A percentile compares a stretch with the other conserved stretches of the same genome.
phyloP scores from a whole-genome alignment of 73 alveolate species.

The Tetrahymena thermophila region DNA sequence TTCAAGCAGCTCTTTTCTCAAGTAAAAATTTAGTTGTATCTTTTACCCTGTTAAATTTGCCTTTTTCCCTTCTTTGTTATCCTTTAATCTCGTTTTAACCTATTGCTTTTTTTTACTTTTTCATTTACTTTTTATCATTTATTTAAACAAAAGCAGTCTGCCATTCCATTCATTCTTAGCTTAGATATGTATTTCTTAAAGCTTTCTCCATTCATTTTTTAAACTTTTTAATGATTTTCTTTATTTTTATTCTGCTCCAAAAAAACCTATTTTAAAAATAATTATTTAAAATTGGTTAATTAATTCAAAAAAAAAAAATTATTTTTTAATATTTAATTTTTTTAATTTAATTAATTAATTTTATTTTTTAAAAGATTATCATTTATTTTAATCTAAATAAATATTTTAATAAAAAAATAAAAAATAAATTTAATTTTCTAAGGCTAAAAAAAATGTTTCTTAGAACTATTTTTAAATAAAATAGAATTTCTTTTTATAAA shows the following conservation, averaged over 20 bases:
- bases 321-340: too few relatives aligned
- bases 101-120: neutral
- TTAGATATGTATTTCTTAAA: neutral
- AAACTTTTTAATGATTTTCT: too few relatives aligned
- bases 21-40: neutral
- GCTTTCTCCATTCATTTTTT: neutral
- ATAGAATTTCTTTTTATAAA: neutral
- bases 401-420: too few relatives aligned
- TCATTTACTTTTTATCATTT: neutral
- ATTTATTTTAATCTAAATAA: too few relatives aligned
- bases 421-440: too few relatives aligned
- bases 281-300: too few relatives aligned
- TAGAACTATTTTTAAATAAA: too few relatives aligned
- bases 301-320: too few relatives aligned
- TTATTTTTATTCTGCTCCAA: too few relatives aligned
- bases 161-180: neutral
- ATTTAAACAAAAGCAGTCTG: neutral
- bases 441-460: neutral
- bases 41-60: neutral
- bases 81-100: conserved; percentile 2
- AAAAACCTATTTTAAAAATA: neutral
- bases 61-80: neutral
- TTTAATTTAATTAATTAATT: too few relatives aligned
- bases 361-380: too few relatives aligned
- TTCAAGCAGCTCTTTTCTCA: neutral